Base-by-base conservation (phyloP, 2,329 filamentous ascomycete genomes). In the Didymella exigua region DNA sequence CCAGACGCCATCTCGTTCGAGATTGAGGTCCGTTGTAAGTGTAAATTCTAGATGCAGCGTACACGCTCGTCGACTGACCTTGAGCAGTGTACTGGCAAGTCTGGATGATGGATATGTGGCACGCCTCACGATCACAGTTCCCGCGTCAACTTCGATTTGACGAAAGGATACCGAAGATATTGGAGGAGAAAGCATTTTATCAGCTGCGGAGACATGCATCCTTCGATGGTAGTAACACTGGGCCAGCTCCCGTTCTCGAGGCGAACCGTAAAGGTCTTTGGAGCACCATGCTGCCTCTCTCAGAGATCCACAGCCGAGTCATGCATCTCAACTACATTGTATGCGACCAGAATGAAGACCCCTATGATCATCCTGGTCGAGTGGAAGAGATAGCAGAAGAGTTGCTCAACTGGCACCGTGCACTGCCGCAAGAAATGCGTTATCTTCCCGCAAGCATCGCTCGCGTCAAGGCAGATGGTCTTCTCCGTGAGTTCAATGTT, bases 51-150 rank as follows among this genome's bases (percentile, higher is more conserved):
- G 19, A 21, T 26, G n/a, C 10, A 19, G 14, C 16, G 6, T 4
- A 8, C 5, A 10, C 8, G 8, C 27, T 49, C 9, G 5, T 13
- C 13, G n/a, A 29, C 33, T 53, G 9, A 46, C 9, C 2, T 34
- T 4, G 8, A 42, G 23, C 23, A 53, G 42, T 53, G 10, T 53
- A 42, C 18, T 53, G 49, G 42, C 49, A 53, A n/a, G 42, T 36
- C 36, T 53, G 36, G 27, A 46, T 53, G 42, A 47, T 53, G 49
- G 42, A 53, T 14, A 34, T 34, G 24, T 53, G 49, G 49, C 19
- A 40, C 3, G 43, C 42, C n/a, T 11, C 49, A 9, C 42, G 42
- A 14, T 34, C 19, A 41, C 49, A 47, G 23, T 53, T 42, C 16
- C 27, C 49, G 9, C 42, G 42, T 38, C 49, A 53, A 19, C 42